phyloP scores from a whole-genome alignment of 441 rosid genomes.

The Erodium texanum region DNA sequence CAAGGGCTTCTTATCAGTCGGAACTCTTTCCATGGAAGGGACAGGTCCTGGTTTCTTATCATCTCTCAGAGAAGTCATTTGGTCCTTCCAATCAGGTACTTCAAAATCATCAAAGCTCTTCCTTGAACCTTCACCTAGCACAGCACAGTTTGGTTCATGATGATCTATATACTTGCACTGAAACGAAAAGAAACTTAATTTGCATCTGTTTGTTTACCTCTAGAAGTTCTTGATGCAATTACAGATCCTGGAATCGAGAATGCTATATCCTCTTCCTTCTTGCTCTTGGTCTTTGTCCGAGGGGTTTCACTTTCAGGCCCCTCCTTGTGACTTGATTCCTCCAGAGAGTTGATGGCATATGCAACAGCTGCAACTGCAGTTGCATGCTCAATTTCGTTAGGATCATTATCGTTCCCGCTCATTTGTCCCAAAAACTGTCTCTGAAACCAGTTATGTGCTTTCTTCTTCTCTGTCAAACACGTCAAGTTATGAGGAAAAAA shows the following conservation, averaged over 20 bases:
- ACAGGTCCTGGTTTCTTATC: too few species aligned
- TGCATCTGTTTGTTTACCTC: neutral
- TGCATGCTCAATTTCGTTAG: conserved; percentile 34
- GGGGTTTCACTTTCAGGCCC: conserved; percentile 12
- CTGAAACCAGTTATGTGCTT: conserved; percentile 45
- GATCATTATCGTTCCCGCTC: conserved; percentile 28
- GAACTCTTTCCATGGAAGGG: too few species aligned
- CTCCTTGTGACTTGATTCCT: conserved; percentile 24
- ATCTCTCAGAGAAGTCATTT: conserved; percentile 14
- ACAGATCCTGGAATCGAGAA: neutral
- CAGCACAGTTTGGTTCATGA: neutral
- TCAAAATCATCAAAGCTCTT: conserved; percentile 17
- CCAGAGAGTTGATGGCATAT: conserved; percentile 33
- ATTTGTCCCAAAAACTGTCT: conserved; percentile 44
- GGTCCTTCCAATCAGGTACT: conserved; percentile 14
- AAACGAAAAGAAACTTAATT: neutral
- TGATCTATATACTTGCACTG: neutral
- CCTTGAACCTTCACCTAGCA: conserved; percentile 30
- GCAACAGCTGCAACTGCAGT: conserved; percentile 76
- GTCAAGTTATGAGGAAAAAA: neutral
- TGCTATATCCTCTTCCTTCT: conserved; percentile 13
- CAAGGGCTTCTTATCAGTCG: too few species aligned
- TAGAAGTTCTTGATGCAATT: conserved; percentile 1
- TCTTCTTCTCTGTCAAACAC: conserved; percentile 45
- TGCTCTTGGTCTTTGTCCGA: conserved; percentile 13